phyloP scores from a whole-genome alignment of 495 filamentous ascomycete species.

The Tuber aestivum region DNA sequence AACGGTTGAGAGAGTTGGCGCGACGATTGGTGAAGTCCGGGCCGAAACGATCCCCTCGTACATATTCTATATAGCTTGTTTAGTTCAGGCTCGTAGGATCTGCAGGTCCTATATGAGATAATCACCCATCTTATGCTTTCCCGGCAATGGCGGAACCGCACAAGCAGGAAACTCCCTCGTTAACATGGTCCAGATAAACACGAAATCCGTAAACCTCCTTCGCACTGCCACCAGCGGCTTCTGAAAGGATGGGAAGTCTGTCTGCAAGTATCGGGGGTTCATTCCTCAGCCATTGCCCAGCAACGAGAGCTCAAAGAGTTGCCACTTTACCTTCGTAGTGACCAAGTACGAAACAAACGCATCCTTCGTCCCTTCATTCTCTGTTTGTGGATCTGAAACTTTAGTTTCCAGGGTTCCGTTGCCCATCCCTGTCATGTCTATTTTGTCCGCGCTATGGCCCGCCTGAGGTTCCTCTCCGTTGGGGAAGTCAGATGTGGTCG shows the following conservation, averaged over 20 bases:
- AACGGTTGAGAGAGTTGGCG: conserved; percentile 85
- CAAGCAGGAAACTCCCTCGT: conserved; percentile 78
- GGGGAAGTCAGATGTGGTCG: conserved; percentile 12
- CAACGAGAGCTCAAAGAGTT: neutral
- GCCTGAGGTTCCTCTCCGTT: conserved; percentile 49
- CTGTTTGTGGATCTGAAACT: conserved; percentile 77
- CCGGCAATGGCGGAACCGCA: conserved; percentile 89
- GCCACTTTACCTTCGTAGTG: conserved; percentile 68
- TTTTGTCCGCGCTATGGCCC: conserved; percentile 52
- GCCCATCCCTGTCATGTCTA: conserved; percentile 62
- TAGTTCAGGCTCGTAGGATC: conserved; percentile 16
- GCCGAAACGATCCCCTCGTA: conserved; percentile 90
- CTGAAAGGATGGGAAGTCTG: conserved; percentile 87
- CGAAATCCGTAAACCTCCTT: conserved; percentile 92
- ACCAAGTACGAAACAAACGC: conserved; percentile 93
- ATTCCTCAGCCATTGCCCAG: conserved; percentile 16
- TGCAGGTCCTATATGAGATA: conserved; percentile 29
- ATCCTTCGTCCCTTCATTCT: conserved; percentile 95
- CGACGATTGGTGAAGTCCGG: conserved; percentile 86
- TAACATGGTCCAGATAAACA: conserved; percentile 89
- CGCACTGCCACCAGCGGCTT: conserved; percentile 68
- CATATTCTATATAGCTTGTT: conserved; percentile 57
- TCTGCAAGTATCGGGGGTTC: conserved; percentile 50
- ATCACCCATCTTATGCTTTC: conserved; percentile 86
- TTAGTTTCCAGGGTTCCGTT: conserved; percentile 76